Evolutionary conservation across 805 yeast genomes (phyloP).

Genomic region (Barnettozyma populi): DNA sequence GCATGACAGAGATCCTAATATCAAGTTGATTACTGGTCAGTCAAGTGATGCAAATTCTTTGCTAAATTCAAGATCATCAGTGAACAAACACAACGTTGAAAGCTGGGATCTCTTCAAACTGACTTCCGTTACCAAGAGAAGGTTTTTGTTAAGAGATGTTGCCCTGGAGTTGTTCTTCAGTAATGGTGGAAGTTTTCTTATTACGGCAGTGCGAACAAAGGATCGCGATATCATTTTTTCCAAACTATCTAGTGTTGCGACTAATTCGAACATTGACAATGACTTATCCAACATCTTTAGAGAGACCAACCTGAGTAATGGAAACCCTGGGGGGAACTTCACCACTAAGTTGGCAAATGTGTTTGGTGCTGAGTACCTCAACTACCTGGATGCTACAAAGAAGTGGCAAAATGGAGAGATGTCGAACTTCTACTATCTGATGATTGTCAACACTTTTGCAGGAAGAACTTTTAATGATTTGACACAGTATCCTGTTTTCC

Average conservation of each 20-base stretch:
- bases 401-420: constrained; percentile 75
- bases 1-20: constrained; percentile 59
- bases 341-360: constrained; percentile 41
- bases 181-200: constrained; percentile 63
- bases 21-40: constrained; percentile 55
- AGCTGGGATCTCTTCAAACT: constrained; percentile 59
- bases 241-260: constrained; percentile 43
- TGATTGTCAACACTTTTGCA: constrained; percentile 76
- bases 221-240: constrained; percentile 53
- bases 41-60: constrained; percentile 18
- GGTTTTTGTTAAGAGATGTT: constrained; percentile 71
- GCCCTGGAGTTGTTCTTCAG: constrained; percentile 74
- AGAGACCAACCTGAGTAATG: constrained; percentile 35
- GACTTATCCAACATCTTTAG: constrained; percentile 51
- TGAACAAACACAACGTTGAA: constrained; percentile 41
- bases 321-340: constrained; percentile 29
- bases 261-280: constrained; percentile 45
- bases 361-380: constrained; percentile 33
- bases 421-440: constrained; percentile 77
- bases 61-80: constrained; percentile 2
- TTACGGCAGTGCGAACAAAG: constrained; percentile 52
- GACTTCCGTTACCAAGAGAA: constrained; percentile 64
- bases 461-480: constrained; percentile 86
- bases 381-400: constrained; percentile 46
- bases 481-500: constrained; percentile 88